A percentile compares a stretch with the other conserved stretches of the same genome.
phyloP scores from a whole-genome alignment of 169 alveolate genomes.

The Plasmodium chabaudi region DNA sequence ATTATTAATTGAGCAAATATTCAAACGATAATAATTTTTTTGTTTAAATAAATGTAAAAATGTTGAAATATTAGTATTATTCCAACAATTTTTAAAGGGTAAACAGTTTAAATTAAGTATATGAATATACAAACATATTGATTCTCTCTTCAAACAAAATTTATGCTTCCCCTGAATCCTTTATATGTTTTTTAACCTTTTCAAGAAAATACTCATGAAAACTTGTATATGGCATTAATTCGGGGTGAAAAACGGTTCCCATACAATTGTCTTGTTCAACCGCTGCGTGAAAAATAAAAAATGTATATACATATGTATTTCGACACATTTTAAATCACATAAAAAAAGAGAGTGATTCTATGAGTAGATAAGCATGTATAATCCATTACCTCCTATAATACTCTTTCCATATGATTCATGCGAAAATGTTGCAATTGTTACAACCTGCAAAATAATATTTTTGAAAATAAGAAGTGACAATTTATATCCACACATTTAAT shows the following conservation, averaged over 20 bases:
- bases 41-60: not conserved
- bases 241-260: slow-evolving; percentile 67
- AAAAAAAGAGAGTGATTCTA: too few species aligned
- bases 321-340: not conserved
- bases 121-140: not conserved
- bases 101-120: too few species aligned
- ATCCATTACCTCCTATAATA: slow-evolving; percentile 39
- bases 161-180: not conserved
- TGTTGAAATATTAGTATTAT: not conserved
- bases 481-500: slow-evolving; percentile 1
- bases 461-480: not conserved
- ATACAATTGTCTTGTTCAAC: slow-evolving; percentile 65
- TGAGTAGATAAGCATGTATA: too few species aligned
- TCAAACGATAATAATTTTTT: too few species aligned
- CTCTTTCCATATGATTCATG: slow-evolving; percentile 36
- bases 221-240: slow-evolving; percentile 55
- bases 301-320: not conserved
- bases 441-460: slow-evolving; percentile 13
- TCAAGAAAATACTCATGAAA: slow-evolving; percentile 62
- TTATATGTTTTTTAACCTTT: slow-evolving; percentile 37
- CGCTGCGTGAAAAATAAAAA: slow-evolving; percentile 15
- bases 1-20: too few species aligned
- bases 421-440: slow-evolving; percentile 54
- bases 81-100: not conserved
- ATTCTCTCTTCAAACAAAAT: not conserved